These are phyloP conservation scores for Cystofilobasidium capitatum DNA, from an alignment of 768 basidiomycete genomes.

Conservation along the genomic window DNA sequence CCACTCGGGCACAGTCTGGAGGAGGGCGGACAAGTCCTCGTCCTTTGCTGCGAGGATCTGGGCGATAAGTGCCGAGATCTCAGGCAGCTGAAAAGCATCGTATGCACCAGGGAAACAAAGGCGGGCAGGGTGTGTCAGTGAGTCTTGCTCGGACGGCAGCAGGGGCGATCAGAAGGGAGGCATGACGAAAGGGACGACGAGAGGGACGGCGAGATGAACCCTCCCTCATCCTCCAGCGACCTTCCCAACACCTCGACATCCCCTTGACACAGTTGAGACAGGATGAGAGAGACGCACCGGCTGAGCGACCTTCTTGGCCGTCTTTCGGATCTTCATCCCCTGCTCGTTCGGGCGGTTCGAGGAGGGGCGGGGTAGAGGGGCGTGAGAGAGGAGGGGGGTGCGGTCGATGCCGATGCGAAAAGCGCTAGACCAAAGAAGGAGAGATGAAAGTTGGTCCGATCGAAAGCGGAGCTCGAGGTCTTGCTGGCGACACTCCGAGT, in stretches of 20 bases:
- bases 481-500: too few relatives aligned
- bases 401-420: too few relatives aligned
- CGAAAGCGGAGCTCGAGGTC: too few relatives aligned
- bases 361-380: not conserved
- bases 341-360: not conserved
- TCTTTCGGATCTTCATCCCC: conserved; percentile 66
- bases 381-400: not conserved
- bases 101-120: not conserved
- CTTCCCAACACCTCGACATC: too few relatives aligned
- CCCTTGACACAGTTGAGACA: too few relatives aligned
- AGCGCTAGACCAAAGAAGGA: too few relatives aligned
- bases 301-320: conserved; percentile 61
- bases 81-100: conserved; percentile 29
- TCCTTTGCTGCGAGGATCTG: conserved; percentile 57
- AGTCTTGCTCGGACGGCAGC: not conserved
- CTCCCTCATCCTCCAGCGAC: too few relatives aligned
- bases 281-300: conserved; percentile 50
- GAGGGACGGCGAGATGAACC: conserved; percentile 21
- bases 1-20: conserved; percentile 49
- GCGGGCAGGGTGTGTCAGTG: too few relatives aligned
- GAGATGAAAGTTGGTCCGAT: too few relatives aligned
- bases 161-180: not conserved
- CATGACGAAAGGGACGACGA: conserved; percentile 17
- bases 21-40: conserved; percentile 57
- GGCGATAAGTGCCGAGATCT: conserved; percentile 63